Percentiles rank a stretch among this genome's conserved stretches.
These are phyloP conservation scores for Endocarpon pusillum DNA, from an alignment of 495 filamentous ascomycete species.

Conservation along the genomic window DNA sequence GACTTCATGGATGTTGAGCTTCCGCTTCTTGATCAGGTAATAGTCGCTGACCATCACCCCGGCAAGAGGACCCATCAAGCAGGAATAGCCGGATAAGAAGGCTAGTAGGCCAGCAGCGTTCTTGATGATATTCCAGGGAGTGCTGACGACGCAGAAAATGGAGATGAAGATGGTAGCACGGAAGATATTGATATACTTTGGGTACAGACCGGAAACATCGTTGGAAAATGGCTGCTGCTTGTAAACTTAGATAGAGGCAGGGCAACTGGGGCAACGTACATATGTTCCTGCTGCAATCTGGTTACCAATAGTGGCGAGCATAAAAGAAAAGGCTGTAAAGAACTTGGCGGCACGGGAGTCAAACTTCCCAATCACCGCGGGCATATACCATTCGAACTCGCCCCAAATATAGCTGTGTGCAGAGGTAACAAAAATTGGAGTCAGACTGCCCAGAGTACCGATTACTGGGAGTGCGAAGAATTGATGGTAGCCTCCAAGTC, in stretches of 20 bases:
- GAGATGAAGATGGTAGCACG: slow-evolving; percentile 37
- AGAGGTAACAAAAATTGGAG: slow-evolving; percentile 34
- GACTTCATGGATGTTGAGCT: slow-evolving; percentile 30
- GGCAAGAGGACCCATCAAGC: slow-evolving; percentile 20
- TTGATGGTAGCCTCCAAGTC: slow-evolving; percentile 36
- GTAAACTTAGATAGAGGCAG: too few relatives aligned
- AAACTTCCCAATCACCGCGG: slow-evolving; percentile 28
- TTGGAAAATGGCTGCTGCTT: too few relatives aligned
- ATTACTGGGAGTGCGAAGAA: slow-evolving; percentile 41
- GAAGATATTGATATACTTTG: slow-evolving; percentile 39
- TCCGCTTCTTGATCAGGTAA: slow-evolving; percentile 27
- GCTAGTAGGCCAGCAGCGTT: slow-evolving; percentile 38
- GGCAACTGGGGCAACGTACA: slow-evolving; percentile 36
- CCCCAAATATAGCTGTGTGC: slow-evolving; percentile 36
- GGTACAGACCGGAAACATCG: slow-evolving; percentile 40
- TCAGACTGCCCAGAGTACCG: slow-evolving; percentile 33
- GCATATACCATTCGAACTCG: slow-evolving; percentile 33
- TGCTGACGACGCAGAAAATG: slow-evolving; percentile 31
- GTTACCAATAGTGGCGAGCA: slow-evolving; percentile 26
- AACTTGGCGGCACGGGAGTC: slow-evolving; percentile 36
- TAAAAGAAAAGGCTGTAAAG: slow-evolving; percentile 33
- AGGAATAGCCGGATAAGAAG: slow-evolving; percentile 36
- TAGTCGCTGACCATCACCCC: slow-evolving; percentile 32
- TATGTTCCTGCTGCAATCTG: slow-evolving; percentile 27
- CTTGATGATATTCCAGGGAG: slow-evolving; percentile 46